A percentile compares a stretch with the other conserved stretches of the same genome.
Evolutionary conservation across 2,329 filamentous ascomycete species (phyloP).

Genomic region (Macroventuria anomochaeta): DNA sequence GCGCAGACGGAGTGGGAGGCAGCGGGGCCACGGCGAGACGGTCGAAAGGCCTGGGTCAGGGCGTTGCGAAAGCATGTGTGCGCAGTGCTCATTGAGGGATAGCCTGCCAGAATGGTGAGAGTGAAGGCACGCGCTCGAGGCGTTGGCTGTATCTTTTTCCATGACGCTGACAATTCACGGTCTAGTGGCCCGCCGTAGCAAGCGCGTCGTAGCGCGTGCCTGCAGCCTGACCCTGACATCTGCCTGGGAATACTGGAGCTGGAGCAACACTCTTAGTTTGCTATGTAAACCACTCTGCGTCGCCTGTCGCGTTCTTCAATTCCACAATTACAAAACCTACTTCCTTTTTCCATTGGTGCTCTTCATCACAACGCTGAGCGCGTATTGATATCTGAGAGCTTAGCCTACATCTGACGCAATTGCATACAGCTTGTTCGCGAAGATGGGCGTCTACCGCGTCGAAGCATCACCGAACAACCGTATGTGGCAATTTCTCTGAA

Average conservation of each 20-base stretch:
- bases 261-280: conserved; percentile 2
- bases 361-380: neutral
- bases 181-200: conserved; percentile 13
- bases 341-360: neutral
- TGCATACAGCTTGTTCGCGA: conserved; percentile 4
- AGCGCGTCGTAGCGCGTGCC: conserved; percentile 13
- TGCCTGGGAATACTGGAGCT: conserved; percentile 9
- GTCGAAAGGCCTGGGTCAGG: conserved; percentile 46
- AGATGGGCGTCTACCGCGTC: conserved; percentile 40
- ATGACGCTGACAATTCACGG: conserved; percentile 29
- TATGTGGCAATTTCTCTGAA: neutral
- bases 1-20: conserved; percentile 37
- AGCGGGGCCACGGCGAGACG: conserved; percentile 27
- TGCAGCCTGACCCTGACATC: conserved; percentile 17
- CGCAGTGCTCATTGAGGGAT: conserved; percentile 47
- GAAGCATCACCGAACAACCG: conserved; percentile 61
- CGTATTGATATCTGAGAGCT: neutral
- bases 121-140: conserved; percentile 24
- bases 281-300: conserved; percentile 1
- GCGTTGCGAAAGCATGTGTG: conserved; percentile 48
- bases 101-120: conserved; percentile 18
- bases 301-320: neutral
- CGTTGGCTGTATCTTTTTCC: conserved; percentile 35
- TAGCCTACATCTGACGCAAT: conserved; percentile 5
- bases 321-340: no score